phyloP scores from a whole-genome alignment of 2,329 filamentous ascomycete genomes.

The Calonectria crousiana region DNA sequence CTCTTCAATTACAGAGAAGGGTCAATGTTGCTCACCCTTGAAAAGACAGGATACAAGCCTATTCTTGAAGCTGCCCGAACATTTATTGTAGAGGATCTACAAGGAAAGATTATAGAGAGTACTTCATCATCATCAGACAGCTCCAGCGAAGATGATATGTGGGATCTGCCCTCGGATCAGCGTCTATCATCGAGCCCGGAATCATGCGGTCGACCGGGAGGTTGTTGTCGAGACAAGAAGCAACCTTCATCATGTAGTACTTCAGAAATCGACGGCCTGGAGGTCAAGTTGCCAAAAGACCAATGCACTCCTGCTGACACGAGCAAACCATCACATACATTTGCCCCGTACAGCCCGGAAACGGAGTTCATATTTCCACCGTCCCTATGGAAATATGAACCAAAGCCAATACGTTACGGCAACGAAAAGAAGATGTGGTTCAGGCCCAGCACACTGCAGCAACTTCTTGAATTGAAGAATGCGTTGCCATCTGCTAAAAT shows the following conservation, averaged over 20 bases:
- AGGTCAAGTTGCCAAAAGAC: neutral
- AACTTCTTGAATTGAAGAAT: slow-evolving; percentile 60
- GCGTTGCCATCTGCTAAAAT: slow-evolving; percentile 85
- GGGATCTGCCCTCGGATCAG: neutral
- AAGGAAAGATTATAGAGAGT: slow-evolving; percentile 6
- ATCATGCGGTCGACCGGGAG: slow-evolving; percentile 21
- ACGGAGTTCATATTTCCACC: slow-evolving; percentile 93
- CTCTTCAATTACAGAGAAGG: neutral
- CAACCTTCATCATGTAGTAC: neutral
- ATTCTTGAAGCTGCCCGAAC: slow-evolving; percentile 19
- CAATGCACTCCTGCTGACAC: neutral
- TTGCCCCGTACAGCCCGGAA: slow-evolving; percentile 69
- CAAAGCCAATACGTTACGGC: slow-evolving; percentile 82
- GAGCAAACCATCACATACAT: neutral
- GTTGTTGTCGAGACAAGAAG: slow-evolving; percentile 17
- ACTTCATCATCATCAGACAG: neutral
- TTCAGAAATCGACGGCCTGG: neutral
- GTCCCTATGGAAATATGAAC: slow-evolving; percentile 79
- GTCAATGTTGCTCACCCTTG: neutral
- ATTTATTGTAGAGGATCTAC: slow-evolving; percentile 17
- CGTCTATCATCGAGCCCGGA: neutral
- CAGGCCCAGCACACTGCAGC: slow-evolving; percentile 81
- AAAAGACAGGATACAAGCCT: slow-evolving; percentile 25
- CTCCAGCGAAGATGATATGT: neutral
- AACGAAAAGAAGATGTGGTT: slow-evolving; percentile 93